Evolutionary conservation across 2,329 filamentous ascomycete species (phyloP).

Genomic region (Beauveria sp.): DNA sequence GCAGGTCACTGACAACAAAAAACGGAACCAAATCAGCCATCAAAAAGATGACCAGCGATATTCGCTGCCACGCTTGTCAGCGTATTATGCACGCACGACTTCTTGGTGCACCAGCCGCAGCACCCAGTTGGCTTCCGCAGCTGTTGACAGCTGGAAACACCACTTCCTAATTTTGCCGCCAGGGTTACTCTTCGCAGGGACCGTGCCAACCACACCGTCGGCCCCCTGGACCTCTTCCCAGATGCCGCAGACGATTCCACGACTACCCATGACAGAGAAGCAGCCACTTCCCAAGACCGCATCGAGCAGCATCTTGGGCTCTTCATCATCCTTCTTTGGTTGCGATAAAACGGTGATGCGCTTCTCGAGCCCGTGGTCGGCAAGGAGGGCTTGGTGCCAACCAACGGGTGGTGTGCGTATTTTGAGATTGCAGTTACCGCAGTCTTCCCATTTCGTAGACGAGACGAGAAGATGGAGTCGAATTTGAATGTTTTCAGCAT

Average conservation of each 20-base stretch:
- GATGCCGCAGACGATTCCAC: constrained; percentile 81
- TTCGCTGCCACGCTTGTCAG: not conserved
- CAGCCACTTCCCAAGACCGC: constrained; percentile 77
- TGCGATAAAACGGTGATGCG: constrained; percentile 72
- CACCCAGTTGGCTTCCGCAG: constrained; percentile 47
- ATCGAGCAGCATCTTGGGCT: constrained; percentile 64
- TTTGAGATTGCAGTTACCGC: constrained; percentile 75
- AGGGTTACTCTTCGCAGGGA: constrained; percentile 42
- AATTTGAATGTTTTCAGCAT: constrained; percentile 65
- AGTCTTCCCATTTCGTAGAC: constrained; percentile 79
- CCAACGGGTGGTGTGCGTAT: constrained; percentile 68
- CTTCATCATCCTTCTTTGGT: constrained; percentile 50
- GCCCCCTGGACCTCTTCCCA: constrained; percentile 70
- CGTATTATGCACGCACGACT: constrained; percentile 32
- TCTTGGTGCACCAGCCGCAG: constrained; percentile 50
- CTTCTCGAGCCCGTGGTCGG: constrained; percentile 67
- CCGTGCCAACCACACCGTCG: constrained; percentile 46
- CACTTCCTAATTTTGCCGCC: constrained; percentile 53
- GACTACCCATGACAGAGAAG: constrained; percentile 75
- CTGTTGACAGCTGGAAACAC: constrained; percentile 53
- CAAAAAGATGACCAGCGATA: not conserved
- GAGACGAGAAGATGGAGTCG: constrained; percentile 74
- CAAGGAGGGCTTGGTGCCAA: constrained; percentile 49
- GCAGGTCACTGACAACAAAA: not conserved
- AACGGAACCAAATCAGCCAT: not conserved